These are phyloP conservation scores for Colletotrichum sojae DNA, from an alignment of 2,329 filamentous ascomycete genomes.

Conservation along the genomic window DNA sequence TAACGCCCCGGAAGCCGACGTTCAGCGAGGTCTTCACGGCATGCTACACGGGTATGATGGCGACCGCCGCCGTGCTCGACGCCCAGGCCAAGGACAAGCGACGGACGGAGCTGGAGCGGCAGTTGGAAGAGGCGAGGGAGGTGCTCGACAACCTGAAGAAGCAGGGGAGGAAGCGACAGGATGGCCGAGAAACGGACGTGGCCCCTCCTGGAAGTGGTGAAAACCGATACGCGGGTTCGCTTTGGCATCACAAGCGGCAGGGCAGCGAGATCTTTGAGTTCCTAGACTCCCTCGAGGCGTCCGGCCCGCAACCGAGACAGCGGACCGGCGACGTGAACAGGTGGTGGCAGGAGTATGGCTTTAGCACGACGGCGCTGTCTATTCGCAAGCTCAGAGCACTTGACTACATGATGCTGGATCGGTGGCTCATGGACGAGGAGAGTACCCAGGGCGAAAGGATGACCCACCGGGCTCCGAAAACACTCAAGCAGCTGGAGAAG, in stretches of 20 bases:
- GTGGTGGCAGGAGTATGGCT: slow-evolving; percentile 21
- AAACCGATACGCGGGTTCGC: slow-evolving; percentile 34
- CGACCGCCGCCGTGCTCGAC: slow-evolving; percentile 75
- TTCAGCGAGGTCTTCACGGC: slow-evolving; percentile 73
- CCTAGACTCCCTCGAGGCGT: slow-evolving; percentile 25
- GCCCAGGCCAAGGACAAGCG: slow-evolving; percentile 70
- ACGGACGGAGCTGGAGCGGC: slow-evolving; percentile 72
- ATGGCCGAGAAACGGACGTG: slow-evolving; percentile 28
- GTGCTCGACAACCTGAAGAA: slow-evolving; percentile 59
- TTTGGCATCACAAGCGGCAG: slow-evolving; percentile 15
- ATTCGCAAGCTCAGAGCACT: background rate
- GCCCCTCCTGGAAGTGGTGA: slow-evolving; percentile 45
- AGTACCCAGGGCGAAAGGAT: background rate
- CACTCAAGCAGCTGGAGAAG: background rate
- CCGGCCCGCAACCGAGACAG: too few species aligned
- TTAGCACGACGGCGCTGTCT: slow-evolving; percentile 2
- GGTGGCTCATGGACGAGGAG: slow-evolving; percentile 14
- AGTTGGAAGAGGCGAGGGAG: slow-evolving; percentile 68
- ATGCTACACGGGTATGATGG: slow-evolving; percentile 77
- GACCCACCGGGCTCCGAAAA: slow-evolving; percentile 16
- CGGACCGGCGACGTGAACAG: slow-evolving; percentile 8
- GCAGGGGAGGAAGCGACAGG: slow-evolving; percentile 44
- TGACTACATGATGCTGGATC: slow-evolving; percentile 17
- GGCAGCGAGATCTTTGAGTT: slow-evolving; percentile 23
- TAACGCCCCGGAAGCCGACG: slow-evolving; percentile 64